Evolutionary conservation across 306 rosid genomes (phyloP).

Genomic region (Quercus aquifolioides): DNA sequence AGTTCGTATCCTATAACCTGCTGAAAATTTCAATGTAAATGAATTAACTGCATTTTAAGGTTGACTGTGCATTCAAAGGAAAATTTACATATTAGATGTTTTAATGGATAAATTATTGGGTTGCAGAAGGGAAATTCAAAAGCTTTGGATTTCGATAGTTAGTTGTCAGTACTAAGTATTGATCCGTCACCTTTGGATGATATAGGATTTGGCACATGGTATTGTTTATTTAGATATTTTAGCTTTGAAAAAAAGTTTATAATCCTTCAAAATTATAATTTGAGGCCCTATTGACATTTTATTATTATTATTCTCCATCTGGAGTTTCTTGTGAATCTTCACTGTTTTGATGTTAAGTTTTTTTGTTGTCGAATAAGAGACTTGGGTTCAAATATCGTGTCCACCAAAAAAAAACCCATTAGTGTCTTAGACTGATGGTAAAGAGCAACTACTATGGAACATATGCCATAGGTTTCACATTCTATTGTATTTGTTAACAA

Average conservation of each 20-base stretch:
- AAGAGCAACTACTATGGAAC: too few relatives aligned
- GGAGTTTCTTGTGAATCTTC: not conserved
- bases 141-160: not conserved
- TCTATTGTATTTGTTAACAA: too few relatives aligned
- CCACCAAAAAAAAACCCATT: too few relatives aligned
- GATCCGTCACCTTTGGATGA: not conserved
- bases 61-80: not conserved
- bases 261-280: not conserved
- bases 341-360: not conserved
- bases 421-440: too few relatives aligned
- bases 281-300: not conserved
- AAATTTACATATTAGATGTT: not conserved
- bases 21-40: not conserved
- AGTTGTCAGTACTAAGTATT: not conserved
- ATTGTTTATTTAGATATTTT: not conserved
- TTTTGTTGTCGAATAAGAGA: too few relatives aligned
- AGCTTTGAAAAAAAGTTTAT: not conserved
- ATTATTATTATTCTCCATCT: not conserved
- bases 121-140: not conserved
- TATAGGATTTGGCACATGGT: not conserved
- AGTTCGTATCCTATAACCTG: slow-evolving; percentile 80
- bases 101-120: not conserved
- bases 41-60: not conserved
- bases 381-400: too few relatives aligned
- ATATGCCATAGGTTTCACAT: too few relatives aligned